These are phyloP conservation scores for Raddia distichophylla DNA, from an alignment of 176 grass and related monocot species.

Conservation along the genomic window DNA sequence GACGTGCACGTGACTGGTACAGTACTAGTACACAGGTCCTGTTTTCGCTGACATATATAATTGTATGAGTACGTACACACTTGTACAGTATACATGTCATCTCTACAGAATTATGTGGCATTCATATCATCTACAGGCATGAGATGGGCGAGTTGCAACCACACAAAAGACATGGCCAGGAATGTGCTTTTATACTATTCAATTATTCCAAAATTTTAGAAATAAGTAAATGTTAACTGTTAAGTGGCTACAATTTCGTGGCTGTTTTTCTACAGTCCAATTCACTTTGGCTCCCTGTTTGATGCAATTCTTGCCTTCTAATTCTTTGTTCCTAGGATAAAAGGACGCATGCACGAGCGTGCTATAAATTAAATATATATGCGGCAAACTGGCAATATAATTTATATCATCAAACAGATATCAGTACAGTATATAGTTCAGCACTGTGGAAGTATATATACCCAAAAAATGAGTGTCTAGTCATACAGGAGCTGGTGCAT, in stretches of 20 bases:
- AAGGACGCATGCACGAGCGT: too few relatives aligned
- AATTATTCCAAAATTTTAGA: neutral
- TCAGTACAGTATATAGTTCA: too few relatives aligned
- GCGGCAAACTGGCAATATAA: too few relatives aligned
- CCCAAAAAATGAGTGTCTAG: neutral
- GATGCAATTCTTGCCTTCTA: neutral
- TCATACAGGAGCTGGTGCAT: neutral
- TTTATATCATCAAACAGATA: too few relatives aligned
- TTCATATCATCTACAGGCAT: slow-evolving; percentile 5
- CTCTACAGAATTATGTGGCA: slow-evolving; percentile 27
- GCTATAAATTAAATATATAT: too few relatives aligned
- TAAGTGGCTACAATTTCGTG: neutral
- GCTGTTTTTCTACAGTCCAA: neutral
- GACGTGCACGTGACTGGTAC: slow-evolving; percentile 22
- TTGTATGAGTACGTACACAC: slow-evolving; percentile 30
- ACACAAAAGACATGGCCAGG: neutral
- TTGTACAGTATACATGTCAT: slow-evolving; percentile 34
- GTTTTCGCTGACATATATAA: slow-evolving; percentile 41
- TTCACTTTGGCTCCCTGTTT: neutral
- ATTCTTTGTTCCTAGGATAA: too few relatives aligned
- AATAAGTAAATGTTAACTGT: neutral
- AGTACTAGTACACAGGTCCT: neutral
- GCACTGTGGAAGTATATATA: neutral
- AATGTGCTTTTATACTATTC: slow-evolving; percentile 32
- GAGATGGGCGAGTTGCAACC: slow-evolving; percentile 22